Conservation (phyloP, 2,329 filamentous ascomycete species). For the Clonostachys chloroleuca region DNA sequence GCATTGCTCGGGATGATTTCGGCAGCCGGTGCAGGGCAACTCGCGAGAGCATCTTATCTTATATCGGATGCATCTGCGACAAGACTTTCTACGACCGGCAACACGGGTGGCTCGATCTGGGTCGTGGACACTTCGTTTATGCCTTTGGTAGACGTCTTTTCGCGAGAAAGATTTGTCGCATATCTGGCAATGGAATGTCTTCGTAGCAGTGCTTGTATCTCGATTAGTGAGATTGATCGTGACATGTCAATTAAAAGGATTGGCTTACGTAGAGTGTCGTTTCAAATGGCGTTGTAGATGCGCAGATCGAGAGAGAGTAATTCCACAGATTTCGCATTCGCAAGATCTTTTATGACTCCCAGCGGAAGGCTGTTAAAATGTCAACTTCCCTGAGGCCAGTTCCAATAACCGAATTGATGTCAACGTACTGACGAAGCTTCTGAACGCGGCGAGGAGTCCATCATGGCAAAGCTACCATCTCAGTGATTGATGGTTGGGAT, state of each 20-base stretch:
- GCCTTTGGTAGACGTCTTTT: constrained; percentile 18
- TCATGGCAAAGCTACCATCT: neutral
- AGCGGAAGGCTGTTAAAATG: neutral
- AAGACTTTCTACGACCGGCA: constrained; percentile 14
- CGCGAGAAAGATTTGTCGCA: constrained; percentile 7
- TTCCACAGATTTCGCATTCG: neutral
- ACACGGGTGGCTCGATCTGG: constrained; percentile 4
- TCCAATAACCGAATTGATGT: neutral
- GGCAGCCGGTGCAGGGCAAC: constrained; percentile 14
- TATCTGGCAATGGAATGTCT: neutral
- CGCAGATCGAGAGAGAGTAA: neutral
- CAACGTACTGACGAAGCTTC: neutral
- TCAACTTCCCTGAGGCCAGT: neutral
- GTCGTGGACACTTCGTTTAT: constrained; percentile 15
- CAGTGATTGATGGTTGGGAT: too few species aligned
- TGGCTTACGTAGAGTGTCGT: neutral
- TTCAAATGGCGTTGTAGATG: neutral
- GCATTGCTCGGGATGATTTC: constrained; percentile 1
- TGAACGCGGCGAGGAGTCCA: neutral
- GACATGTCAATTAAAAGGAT: neutral
- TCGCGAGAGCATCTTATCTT: constrained; percentile 16
- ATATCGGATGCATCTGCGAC: constrained; percentile 16
- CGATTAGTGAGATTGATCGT: neutral
- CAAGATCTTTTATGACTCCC: neutral
- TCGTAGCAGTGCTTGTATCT: neutral